phyloP scores from a whole-genome alignment of 257 asterid genomes.

The Avicennia marina region DNA sequence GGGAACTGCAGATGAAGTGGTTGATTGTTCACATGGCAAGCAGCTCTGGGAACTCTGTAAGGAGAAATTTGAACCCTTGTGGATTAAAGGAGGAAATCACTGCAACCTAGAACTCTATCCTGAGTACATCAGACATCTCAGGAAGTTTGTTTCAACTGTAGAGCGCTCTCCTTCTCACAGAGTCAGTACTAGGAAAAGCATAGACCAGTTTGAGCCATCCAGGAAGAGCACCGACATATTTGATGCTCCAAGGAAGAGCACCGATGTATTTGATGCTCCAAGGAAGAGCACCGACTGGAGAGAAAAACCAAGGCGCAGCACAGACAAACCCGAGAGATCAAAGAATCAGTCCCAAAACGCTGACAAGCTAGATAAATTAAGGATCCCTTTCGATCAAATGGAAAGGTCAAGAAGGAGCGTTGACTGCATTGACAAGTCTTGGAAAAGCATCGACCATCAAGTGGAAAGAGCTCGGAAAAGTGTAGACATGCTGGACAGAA shows the following conservation, averaged over 20 bases:
- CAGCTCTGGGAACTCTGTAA: slow-evolving; percentile 87
- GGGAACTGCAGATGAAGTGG: slow-evolving; percentile 96
- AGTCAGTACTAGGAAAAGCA: slow-evolving; percentile 56
- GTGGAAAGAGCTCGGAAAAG: slow-evolving; percentile 75
- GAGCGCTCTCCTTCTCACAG: slow-evolving; percentile 73
- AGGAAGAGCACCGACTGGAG: slow-evolving; percentile 86
- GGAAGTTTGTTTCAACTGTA: slow-evolving; percentile 67
- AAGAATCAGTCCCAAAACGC: slow-evolving; percentile 44
- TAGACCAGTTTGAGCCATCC: slow-evolving; percentile 66
- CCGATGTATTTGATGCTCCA: slow-evolving; percentile 60
- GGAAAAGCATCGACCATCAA: slow-evolving; percentile 70
- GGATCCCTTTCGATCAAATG: slow-evolving; percentile 61
- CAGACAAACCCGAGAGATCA: slow-evolving; percentile 63
- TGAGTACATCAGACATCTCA: slow-evolving; percentile 69
- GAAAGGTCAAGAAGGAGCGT: slow-evolving; percentile 89
- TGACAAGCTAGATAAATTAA: slow-evolving; percentile 52
- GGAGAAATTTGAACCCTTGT: slow-evolving; percentile 79
- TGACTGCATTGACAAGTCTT: slow-evolving; percentile 68
- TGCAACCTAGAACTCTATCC: slow-evolving; percentile 85
- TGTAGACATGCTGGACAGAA: slow-evolving; percentile 66
- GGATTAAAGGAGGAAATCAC: slow-evolving; percentile 90
- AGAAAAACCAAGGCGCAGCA: slow-evolving; percentile 76
- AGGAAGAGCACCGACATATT: slow-evolving; percentile 69
- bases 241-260: slow-evolving; percentile 74
- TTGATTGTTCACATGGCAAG: slow-evolving; percentile 83